Conservation (phyloP, 495 filamentous ascomycete genomes). For the Astrothelium subdiscretum region DNA sequence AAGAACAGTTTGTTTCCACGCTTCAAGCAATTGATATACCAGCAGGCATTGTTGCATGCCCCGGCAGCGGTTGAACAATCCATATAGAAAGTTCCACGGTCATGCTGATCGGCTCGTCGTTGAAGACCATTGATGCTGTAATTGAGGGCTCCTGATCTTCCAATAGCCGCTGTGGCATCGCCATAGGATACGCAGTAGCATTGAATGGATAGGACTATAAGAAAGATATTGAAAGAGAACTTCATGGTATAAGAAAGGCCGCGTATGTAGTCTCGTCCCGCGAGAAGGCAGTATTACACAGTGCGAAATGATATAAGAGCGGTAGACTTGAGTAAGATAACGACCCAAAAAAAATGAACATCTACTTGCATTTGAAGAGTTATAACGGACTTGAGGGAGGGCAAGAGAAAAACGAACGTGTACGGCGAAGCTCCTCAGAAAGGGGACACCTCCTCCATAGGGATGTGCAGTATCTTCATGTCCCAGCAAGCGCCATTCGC, state of each 20-base stretch:
- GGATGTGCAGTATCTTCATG: background rate
- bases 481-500: background rate
- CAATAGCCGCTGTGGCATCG: background rate
- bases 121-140: background rate
- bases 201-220: background rate
- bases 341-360: background rate
- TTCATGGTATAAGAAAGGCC: background rate
- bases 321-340: background rate
- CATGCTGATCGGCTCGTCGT: background rate
- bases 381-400: background rate
- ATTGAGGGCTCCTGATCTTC: background rate
- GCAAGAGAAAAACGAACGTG: background rate
- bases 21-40: background rate
- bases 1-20: background rate
- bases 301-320: background rate
- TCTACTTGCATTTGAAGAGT: background rate
- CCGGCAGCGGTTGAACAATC: background rate
- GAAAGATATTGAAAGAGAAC: background rate
- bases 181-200: background rate
- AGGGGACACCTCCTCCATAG: background rate
- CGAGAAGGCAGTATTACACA: background rate
- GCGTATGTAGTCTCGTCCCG: background rate
- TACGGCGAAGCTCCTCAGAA: background rate
- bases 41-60: background rate
- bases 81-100: background rate